These are phyloP conservation scores for Ligustrum vulgare DNA, from an alignment of 257 asterid species.

Conservation along the genomic window DNA sequence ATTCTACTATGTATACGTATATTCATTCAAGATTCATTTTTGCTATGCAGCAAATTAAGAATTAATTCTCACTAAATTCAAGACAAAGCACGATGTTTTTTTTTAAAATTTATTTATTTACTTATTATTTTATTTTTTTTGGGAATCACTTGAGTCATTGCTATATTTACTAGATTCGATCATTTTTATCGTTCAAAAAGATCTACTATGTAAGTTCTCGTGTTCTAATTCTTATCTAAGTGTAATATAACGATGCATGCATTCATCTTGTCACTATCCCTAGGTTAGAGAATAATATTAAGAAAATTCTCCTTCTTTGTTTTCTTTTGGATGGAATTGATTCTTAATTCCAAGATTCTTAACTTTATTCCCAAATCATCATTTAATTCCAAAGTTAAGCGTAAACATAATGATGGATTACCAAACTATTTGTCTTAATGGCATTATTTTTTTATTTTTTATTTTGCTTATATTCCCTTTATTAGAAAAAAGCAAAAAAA, in stretches of 20 bases:
- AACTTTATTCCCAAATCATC: conserved; percentile 49
- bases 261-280: conserved; percentile 28
- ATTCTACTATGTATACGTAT: neutral
- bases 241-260: conserved; percentile 19
- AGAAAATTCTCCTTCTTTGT: conserved; percentile 13
- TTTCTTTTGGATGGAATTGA: conserved; percentile 34
- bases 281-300: conserved; percentile 21
- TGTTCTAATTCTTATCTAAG: conserved; percentile 26
- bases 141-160: too few relatives aligned
- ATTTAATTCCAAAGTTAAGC: conserved; percentile 32
- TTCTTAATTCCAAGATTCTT: conserved; percentile 38
- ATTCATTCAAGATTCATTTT: neutral
- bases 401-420: conserved; percentile 26
- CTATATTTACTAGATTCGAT: too few relatives aligned
- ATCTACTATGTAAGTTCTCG: conserved; percentile 13
- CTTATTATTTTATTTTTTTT: too few relatives aligned
- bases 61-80: too few relatives aligned
- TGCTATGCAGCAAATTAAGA: too few relatives aligned
- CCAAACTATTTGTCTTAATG: conserved; percentile 11
- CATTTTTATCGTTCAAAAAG: conserved; percentile 5
- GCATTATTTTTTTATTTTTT: conserved; percentile 8
- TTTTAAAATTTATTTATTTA: too few relatives aligned
- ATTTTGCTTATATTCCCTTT: conserved; percentile 29
- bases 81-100: too few relatives aligned
- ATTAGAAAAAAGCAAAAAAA: conserved; percentile 27